Base-by-base conservation (phyloP, 768 basidiomycete genomes). In the Russula sp. region DNA sequence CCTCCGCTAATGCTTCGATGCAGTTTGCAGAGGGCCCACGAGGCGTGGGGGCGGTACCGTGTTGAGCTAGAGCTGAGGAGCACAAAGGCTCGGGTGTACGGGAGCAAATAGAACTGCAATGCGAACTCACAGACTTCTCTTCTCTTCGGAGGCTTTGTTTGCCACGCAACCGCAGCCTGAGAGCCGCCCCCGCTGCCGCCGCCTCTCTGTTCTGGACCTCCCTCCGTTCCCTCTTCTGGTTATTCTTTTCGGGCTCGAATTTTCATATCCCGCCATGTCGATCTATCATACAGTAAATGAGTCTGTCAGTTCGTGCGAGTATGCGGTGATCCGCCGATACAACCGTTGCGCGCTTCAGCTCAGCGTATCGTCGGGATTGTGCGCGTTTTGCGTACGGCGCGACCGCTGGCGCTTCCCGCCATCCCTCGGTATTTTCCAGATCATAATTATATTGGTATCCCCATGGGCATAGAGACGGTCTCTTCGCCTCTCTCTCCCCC, bases 211-310 rank as follows among this genome's bases (percentile, higher is more conserved):
- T 2, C 34, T 34, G 16, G 16, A 5, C 37, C 14, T 45, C 27
- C 49, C 16, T 27, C 34, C 34, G 9, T 39, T 4, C n/a, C 3
- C 16, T 8, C 40, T 14, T 34, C 42, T n/a, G 3, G 8, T 39
- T 34, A 6, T 34, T 51, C 50, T n/a, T 42, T 42, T 51, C 58
- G 58, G 20, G 50, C 50, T 51, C 32, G 40, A n/a, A 51, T 42
- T 59, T 59, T 59, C 50, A 59, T 59, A 40, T 59, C 37, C 51
- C 51, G 18, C 1, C 34, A 6, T 6, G 51, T 35, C 34, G 31
- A 35, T 52, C 51, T n/a, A 35, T 52, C 50, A 51, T 50, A 50
- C 58, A 59, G 40, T 51, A 49, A 59, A 50, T 49, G 35, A 58
- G 18, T 44, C 22, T 18, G 39, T 59, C 48, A 39, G 34, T 50